Conservation (phyloP, 306 rosid species). For the Pterocarpus santalinus region DNA sequence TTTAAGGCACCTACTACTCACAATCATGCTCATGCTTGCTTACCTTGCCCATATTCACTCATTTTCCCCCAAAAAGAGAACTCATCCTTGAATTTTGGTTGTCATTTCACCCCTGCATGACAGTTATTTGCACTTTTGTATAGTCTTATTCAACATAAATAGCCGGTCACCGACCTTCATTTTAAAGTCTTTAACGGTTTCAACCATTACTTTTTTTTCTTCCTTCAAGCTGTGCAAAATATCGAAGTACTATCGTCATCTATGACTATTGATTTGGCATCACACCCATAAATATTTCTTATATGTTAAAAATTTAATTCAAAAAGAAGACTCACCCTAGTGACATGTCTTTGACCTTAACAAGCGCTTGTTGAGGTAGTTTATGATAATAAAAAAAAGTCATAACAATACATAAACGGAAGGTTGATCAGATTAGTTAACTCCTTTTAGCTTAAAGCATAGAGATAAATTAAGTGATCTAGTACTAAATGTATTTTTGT, state of each 20-base stretch:
- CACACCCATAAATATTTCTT: not conserved
- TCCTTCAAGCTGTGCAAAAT: not conserved
- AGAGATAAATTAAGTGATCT: not conserved
- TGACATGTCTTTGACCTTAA: no score
- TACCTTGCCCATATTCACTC: not conserved
- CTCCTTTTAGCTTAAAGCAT: no score
- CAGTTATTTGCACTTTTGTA: not conserved
- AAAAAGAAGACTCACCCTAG: no score
- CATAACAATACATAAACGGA: no score
- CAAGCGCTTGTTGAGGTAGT: no score
- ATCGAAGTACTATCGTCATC: not conserved
- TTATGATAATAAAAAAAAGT: no score
- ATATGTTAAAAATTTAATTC: no score
- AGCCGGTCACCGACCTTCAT: not conserved
- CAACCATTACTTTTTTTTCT: no score
- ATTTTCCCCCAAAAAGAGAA: not conserved
- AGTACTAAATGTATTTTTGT: not conserved
- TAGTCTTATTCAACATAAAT: not conserved
- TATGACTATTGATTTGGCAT: not conserved
- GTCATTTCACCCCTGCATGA: not conserved
- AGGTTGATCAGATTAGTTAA: no score
- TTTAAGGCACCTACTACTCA: constrained; percentile 11
- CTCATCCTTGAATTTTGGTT: not conserved
- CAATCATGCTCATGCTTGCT: not conserved
- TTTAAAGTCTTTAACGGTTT: no score